Percentiles rank a stretch among this genome's conserved stretches.
Evolutionary conservation across 805 yeast species (phyloP).

Genomic region (Cyberlindnera amylophila): DNA sequence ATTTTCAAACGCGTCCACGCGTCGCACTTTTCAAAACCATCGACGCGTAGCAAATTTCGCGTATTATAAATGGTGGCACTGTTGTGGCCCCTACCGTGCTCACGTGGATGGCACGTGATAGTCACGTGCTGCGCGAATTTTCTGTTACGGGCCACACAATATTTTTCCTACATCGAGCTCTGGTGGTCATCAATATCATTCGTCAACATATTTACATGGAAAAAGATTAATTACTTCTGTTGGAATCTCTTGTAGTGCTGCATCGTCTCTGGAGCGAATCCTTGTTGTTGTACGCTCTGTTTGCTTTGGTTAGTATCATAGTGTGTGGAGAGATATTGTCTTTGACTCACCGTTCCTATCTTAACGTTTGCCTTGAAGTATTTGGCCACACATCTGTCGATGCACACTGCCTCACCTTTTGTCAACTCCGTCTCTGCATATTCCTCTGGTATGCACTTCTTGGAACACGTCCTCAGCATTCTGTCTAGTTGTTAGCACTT

Average conservation of each 20-base stretch:
- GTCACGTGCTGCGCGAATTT: not conserved
- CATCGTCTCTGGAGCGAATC: conserved; percentile 23
- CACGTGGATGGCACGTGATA: not conserved
- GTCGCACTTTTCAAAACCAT: no score
- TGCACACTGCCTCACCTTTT: conserved; percentile 79
- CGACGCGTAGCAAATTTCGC: no score
- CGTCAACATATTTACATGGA: conserved; percentile 3
- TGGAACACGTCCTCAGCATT: conserved; percentile 57
- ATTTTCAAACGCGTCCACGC: no score
- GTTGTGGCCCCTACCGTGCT: no score
- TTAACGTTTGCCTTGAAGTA: conserved; percentile 68
- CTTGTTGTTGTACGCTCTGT: conserved; percentile 23
- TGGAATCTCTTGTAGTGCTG: conserved; percentile 20
- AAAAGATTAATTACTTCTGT: conserved; percentile 1
- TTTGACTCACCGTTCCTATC: conserved; percentile 44
- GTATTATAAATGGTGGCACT: no score
- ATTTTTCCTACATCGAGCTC: not conserved
- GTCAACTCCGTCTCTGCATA: conserved; percentile 81
- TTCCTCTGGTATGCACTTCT: conserved; percentile 80
- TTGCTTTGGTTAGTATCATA: conserved; percentile 12
- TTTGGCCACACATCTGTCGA: conserved; percentile 83
- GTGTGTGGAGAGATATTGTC: not conserved
- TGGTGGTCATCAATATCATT: not conserved
- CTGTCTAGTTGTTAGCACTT: no score
- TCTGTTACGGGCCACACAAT: not conserved